Evolutionary conservation across 805 yeast genomes (phyloP).

Genomic region (Grigorovia yakushimaensis): DNA sequence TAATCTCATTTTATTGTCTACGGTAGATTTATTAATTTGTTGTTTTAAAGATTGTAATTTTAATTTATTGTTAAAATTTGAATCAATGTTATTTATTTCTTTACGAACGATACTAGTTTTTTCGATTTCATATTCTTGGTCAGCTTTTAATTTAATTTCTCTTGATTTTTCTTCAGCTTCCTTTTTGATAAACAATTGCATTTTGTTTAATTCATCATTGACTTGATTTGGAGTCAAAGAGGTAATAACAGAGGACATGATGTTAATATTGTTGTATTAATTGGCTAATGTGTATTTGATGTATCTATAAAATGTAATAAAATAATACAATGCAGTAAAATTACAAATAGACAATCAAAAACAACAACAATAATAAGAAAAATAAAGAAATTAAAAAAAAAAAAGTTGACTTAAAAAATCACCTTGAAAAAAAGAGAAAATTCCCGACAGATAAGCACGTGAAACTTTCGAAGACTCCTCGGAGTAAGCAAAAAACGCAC

Average conservation of each 20-base stretch:
- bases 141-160: constrained; percentile 91
- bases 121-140: constrained; percentile 97
- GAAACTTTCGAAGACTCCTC: background rate
- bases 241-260: constrained; percentile 30
- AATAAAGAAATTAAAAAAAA: too few species aligned
- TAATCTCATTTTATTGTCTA: constrained; percentile 90
- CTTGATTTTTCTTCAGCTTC: constrained; percentile 98
- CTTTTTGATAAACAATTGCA: constrained; percentile 97
- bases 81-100: constrained; percentile 82
- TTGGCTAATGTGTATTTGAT: background rate
- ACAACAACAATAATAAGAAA: background rate
- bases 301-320: background rate
- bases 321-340: too few species aligned
- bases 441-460: background rate
- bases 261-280: background rate
- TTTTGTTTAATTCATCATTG: constrained; percentile 88
- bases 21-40: constrained; percentile 90
- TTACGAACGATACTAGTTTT: constrained; percentile 90
- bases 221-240: constrained; percentile 47
- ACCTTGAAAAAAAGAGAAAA: too few species aligned
- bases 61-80: constrained; percentile 65
- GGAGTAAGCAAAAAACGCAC: background rate
- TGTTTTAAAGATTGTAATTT: constrained; percentile 89
- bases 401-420: too few species aligned
- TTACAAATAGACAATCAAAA: background rate